Conservation (phyloP, 306 rosid genomes). For the Gillenia trifoliata region DNA sequence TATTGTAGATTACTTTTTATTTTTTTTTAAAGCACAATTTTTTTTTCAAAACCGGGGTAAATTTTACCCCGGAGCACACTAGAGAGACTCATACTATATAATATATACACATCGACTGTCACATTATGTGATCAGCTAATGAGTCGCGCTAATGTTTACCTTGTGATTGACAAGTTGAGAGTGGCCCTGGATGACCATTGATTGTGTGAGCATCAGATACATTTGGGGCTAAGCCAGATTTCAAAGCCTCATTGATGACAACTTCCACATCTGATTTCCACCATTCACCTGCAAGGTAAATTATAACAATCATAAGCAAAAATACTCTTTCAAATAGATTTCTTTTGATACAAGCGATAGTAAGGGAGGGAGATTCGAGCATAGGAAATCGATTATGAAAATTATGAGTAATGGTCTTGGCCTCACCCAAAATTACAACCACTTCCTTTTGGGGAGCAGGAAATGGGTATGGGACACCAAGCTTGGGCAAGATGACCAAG, state of each 20-base stretch:
- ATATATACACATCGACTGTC: background rate
- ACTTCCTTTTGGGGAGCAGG: conserved; percentile 64
- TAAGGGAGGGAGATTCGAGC: background rate
- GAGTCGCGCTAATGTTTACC: conserved; percentile 20
- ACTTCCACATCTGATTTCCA: conserved; percentile 90
- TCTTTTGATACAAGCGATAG: background rate
- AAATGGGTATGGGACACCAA: conserved; percentile 88
- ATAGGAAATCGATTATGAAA: too few relatives aligned
- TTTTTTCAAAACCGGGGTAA: too few relatives aligned
- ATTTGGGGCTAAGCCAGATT: conserved; percentile 77
- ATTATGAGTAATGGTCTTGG: background rate
- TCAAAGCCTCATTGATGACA: conserved; percentile 66
- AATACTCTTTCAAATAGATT: background rate
- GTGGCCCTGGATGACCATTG: conserved; percentile 62
- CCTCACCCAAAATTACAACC: conserved; percentile 53
- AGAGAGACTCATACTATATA: too few relatives aligned
- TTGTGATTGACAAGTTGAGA: conserved; percentile 43
- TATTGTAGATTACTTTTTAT: too few relatives aligned
- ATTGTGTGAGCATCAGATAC: conserved; percentile 87
- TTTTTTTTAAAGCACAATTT: too few relatives aligned
- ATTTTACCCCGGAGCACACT: too few relatives aligned
- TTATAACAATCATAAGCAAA: background rate
- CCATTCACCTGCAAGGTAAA: conserved; percentile 75
- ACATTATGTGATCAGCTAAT: background rate
- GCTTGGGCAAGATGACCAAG: conserved; percentile 68